phyloP scores from a whole-genome alignment of 805 yeast species.

The Alloascoidea africana region DNA sequence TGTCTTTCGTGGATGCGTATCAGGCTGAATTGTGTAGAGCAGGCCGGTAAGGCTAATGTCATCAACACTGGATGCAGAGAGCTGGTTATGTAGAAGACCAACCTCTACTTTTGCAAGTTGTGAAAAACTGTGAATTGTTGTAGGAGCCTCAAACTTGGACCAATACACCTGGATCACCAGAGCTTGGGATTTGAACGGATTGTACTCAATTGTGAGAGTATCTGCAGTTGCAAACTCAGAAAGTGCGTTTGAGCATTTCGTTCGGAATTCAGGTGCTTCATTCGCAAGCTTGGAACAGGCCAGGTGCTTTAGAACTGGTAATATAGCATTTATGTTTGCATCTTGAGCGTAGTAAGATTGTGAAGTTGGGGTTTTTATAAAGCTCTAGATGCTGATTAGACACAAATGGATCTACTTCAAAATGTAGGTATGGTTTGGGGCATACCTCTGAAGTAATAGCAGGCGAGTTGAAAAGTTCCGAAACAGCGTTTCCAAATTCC shows the following conservation, averaged over 20 bases:
- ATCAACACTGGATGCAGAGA: slow-evolving; percentile 3
- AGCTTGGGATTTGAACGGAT: no score
- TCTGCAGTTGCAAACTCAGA: slow-evolving; percentile 2
- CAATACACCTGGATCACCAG: slow-evolving; percentile 12
- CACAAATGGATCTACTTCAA: no score
- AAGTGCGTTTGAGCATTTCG: not conserved
- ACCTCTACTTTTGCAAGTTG: slow-evolving; percentile 10
- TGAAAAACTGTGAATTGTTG: no score
- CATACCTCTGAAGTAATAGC: slow-evolving; percentile 5
- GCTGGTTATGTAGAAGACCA: slow-evolving; percentile 8
- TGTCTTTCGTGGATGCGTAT: slow-evolving; percentile 6
- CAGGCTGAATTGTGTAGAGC: slow-evolving; percentile 7
- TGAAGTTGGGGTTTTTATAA: no score
- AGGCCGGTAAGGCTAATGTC: slow-evolving; percentile 10
- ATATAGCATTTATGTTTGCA: slow-evolving; percentile 3
- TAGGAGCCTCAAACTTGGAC: no score
- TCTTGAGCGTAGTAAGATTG: not conserved
- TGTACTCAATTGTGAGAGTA: slow-evolving; percentile 5
- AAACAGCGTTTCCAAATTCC: slow-evolving; percentile 2
- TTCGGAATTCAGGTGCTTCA: not conserved
- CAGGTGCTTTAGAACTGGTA: not conserved
- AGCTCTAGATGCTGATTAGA: no score
- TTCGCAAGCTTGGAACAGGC: slow-evolving; percentile 1
- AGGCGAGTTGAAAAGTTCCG: not conserved
- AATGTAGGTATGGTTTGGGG: slow-evolving; percentile 4